Evolutionary conservation across 345 rosid genomes (phyloP), one percentile per base, ranked within the genome.

Genomic region (Geranium rotundifolium): DNA sequence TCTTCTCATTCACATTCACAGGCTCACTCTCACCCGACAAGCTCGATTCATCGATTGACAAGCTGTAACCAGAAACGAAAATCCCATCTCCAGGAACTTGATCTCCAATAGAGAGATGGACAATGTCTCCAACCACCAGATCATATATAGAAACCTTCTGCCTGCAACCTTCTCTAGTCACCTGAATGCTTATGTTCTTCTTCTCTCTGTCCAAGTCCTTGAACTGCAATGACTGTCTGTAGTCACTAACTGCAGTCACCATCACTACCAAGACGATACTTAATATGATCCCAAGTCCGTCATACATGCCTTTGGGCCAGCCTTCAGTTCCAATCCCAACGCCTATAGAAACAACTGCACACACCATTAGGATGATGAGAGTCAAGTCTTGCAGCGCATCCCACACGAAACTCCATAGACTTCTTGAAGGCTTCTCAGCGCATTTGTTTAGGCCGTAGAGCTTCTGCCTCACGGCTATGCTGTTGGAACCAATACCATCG

Each of bases 261-360:
- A 76, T 73, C 65, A 87, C 91, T 49, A 91, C 92, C 76, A 91
- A 79, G 62, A 89, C 58, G 75, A 91, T 75, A 83, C 92, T 82
- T 62, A 89, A 80, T 66, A 89, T 64, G 74, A 91, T 89, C 59
- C 98, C 96, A 12, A 81, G 54, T 46, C 98, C 95, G 76, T 87
- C 96, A 74, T 89, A 89, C 77, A 85, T 63, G 30, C 98, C 95
- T 73, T 73, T 81, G 19, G 96, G 98, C 82, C 84, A 89, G 37
- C 98, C 96, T 75, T 87, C 91, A 5, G 96, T 85, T 54, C 85
- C 86, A 73, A 91, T 79, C 66, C 98, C 96, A 46, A 89, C 90
- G 30, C 90, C 90, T 69, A 89, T 81, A 8, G 98, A 89, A 29
- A 84, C 77, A 49, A 73, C 85, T 34, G 95, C 92, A 65, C 95